Evolutionary conservation across 345 rosid genomes (phyloP), one percentile per base, ranked within the genome.

Genomic region (Psidium friedrichsthalianum): DNA sequence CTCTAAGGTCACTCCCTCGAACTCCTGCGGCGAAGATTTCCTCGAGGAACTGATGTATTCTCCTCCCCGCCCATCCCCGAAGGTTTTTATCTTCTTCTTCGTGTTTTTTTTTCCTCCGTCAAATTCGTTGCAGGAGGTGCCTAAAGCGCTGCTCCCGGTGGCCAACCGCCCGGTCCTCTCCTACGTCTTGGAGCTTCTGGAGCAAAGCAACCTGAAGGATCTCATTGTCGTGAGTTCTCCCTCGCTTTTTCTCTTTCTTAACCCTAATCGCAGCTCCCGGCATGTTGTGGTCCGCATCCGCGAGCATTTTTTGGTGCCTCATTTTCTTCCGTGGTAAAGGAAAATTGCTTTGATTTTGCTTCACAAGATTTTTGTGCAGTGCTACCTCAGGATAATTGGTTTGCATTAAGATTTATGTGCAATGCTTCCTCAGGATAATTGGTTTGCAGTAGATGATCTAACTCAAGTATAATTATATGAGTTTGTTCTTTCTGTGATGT

Each of bases 131-230:
- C 91, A 97, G 99, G 98, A 97, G 87, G 93, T 95, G 53, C 98
- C 99, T 3, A 95, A 95, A 89, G 94, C 98, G 59, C 86, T 97
- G 85, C 98, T 97, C 56, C 99, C 98, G 21, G 98, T 97, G 49
- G 98, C 99, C 1, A 97, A 95, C 89, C 95, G 97, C 27, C 99
- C 98, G 21, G 94, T 97, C 85, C 91, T 97, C 49, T 93, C 97
- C 32, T 97, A 94, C 90, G 95, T 92, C 51, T 78, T 97, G 90
- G 98, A 94, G 90, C 98, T 91, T 59, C 89, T 97, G 88, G 98
- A 95, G 84, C 92, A 85, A 49, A 89, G 91, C 86, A 95, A 97
- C 85, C 96, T 97, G 74, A 95, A 97, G 91, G 94, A 97, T 89
- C 94, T 97, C 86, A 95, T 95, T 86, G 98, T 97, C 85, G 98